Evolutionary conservation across 2,329 filamentous ascomycete genomes (phyloP), one percentile per base, ranked within the genome.

Genomic region (Alternaria incomplexa): DNA sequence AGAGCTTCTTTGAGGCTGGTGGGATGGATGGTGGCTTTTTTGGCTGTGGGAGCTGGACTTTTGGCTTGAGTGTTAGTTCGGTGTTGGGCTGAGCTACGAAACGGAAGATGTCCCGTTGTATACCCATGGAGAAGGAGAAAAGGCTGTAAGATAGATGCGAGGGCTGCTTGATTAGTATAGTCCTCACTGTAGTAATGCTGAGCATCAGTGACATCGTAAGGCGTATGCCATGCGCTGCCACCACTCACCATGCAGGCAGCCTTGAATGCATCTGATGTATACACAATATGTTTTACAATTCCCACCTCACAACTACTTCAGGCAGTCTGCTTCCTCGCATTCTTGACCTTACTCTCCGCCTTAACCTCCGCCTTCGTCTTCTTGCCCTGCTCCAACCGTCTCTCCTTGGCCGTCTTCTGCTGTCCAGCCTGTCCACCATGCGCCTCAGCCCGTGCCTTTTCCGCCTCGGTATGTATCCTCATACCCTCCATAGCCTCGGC

Each of bases 401-500:
- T 74, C 70, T 74, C 67, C 43, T 72, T 73, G 40, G 65, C 68
- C 22, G 70, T 73, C 61, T 67, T 64, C 20, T 64, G 61, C 67
- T 78, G 74, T 9, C 71, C 76, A 32, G 45, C 67, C 58, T 77
- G 71, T 6, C 72, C 75, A 20, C 62, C 54, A 56, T 75, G 73
- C 20, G 66, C 65, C 59, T 74, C 66, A 55, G 67, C 56, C 56
- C 65, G 61, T 55, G 64, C 62, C 65, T 67, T 66, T 58, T 71
- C 64, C 23, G 56, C 54, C 47, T 67, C 66, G 30, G 73, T 70
- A 28, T 68, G 68, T 54, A 72, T 20, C 58, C 61, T 71, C 62
- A 74, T 51, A 47, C 72, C 75, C 61, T 66, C 56, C 68, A 74
- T 71, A n/a, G 77, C 77, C 56, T 73, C 68, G 55, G 76, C 73